Base-by-base conservation (phyloP, 2,329 filamentous ascomycete species). In the Exophiala spinifera region DNA sequence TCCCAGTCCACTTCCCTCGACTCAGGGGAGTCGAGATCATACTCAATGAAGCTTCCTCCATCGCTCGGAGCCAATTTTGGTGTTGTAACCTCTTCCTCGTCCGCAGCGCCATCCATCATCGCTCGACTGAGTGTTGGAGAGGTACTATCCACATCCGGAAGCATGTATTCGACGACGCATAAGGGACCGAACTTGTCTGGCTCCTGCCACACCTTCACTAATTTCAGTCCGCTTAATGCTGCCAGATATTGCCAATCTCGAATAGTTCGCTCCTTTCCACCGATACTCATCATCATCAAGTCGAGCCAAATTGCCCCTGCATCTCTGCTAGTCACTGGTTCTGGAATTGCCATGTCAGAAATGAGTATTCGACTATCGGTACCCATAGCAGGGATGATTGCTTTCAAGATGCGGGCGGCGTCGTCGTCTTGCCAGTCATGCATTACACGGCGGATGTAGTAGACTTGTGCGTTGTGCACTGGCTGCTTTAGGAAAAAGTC, bases 241-340 rank as follows among this genome's bases (percentile, higher is more conserved):
- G 37, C 50, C 34, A 53, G 33, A 21, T 42, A 34, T 15, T 47
- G 23, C 50, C 50, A 68, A 40, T 68, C 65, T 33, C 62, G 62
- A 57, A 63, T 53, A 17, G 62, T 61, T 28, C 61, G 61, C 42
- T 67, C 64, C 53, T 68, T 66, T 33, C 68, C 68, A 21, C 67
- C 66, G 39, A 65, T 62, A 8, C 67, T 57, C 61, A 70, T 65
- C 50, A 67, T 65, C 44, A 66, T 61, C 21, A 65, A 55, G 40
- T 67, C 66, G 59, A 67, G 64, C 64, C 64, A 66, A 49, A 67
- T 64, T 3, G 61, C 56, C 5, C 61, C 58, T 63, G 65, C 64
- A 33, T 67, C 67, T 43, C 62, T 57, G 8, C 63, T 59, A 4
- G 49, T 51, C 21, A 51, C 49, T 15, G 49, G 49, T 31, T 51